A percentile compares a stretch with the other conserved stretches of the same genome.
phyloP scores from a whole-genome alignment of 176 grass and related monocot genomes.

The Rhynchospora breviuscula region DNA sequence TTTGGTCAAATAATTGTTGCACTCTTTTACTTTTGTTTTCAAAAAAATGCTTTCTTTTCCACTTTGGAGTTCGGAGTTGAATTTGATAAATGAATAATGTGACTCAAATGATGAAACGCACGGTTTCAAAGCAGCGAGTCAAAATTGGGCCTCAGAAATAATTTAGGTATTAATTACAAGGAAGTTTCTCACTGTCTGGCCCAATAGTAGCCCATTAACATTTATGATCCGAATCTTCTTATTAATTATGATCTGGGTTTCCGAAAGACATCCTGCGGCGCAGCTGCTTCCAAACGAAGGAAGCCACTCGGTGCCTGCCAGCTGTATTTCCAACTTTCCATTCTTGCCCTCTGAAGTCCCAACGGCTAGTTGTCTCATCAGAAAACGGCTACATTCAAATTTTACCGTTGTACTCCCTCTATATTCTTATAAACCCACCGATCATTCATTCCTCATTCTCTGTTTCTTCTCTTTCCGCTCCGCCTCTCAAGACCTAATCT shows the following conservation, averaged over 20 bases:
- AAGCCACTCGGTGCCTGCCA: not conserved
- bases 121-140: not conserved
- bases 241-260: not conserved
- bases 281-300: not conserved
- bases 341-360: not conserved
- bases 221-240: not conserved
- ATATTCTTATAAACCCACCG: slow-evolving; percentile 10
- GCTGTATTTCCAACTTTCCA: slow-evolving; percentile 11
- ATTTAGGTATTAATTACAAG: too few relatives aligned
- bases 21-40: not conserved
- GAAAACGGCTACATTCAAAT: slow-evolving; percentile 8
- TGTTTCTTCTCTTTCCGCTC: not conserved
- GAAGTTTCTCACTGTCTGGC: too few relatives aligned
- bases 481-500: not conserved
- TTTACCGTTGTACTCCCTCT: slow-evolving; percentile 20
- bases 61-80: not conserved
- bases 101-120: too few relatives aligned
- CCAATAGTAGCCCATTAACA: not conserved
- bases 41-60: not conserved
- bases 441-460: slow-evolving; percentile 10
- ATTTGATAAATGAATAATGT: too few relatives aligned
- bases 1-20: not conserved
- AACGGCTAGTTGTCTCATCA: slow-evolving; percentile 22
- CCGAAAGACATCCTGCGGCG: not conserved
- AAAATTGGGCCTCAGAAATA: not conserved